Evolutionary conservation across 2,329 filamentous ascomycete species (phyloP), one percentile per base, ranked within the genome.

Genomic region (Sporothrix humicola): DNA sequence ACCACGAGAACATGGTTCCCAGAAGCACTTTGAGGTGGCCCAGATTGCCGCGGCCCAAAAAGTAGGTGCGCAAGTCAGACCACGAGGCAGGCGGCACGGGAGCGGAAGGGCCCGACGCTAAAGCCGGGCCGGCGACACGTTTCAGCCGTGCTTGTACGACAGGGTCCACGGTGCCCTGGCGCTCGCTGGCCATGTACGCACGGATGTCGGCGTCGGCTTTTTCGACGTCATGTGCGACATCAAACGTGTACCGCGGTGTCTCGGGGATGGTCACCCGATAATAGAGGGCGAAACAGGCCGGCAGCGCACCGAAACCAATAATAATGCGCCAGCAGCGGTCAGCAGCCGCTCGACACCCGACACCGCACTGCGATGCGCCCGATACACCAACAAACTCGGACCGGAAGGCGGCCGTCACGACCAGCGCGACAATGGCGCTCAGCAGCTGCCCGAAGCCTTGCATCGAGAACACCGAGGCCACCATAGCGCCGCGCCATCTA

Each of bases 211-310:
- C 90, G 73, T 91, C 90, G 44, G 89, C 93, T 82, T 93, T 92
- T 81, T 93, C 88, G 44, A 93, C 86, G 78, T 96, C 92, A 74
- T 90, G 90, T 42, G 89, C 87, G 1, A 96, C 89, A 80, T 96
- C 93, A 71, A 79, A 78, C 8, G 78, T 79, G 73, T 95, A 95
- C 52, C 92, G 89, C 52, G 93, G 92, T 3, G 93, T 95, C 83
- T 96, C 93, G 9, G 93, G 93, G 74, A 96, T 95, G 26, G 93
- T 95, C 71, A 96, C 87, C 75, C 93, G 91, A 83, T 93, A 96
- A 82, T 95, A 95, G n/a, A 96, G 85, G 13, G 93, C 93, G 73
- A 94, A 87, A 78, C 89, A 92, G 2, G 91, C 93, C 0, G 93
- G 93, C 10, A 96, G 83, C 13, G 91, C 92, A 52, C 93, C 93